Percentiles rank a stretch among this genome's conserved stretches.
Conservation (phyloP, 345 rosid genomes). For the Anastatica hierochuntica region DNA sequence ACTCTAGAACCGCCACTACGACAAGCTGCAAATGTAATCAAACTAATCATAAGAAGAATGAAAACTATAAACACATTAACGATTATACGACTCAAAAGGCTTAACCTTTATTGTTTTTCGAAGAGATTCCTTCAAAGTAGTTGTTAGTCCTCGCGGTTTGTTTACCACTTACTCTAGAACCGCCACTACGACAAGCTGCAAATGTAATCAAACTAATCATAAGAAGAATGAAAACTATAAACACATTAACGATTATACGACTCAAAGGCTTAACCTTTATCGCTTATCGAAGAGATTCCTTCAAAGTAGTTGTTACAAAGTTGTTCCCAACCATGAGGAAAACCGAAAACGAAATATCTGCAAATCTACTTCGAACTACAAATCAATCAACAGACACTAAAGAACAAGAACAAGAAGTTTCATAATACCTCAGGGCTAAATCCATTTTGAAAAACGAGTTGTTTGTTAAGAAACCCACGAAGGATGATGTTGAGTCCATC, state of each 20-base stretch:
- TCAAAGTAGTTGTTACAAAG: constrained; percentile 25
- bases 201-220: too few species aligned
- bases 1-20: too few species aligned
- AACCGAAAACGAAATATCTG: constrained; percentile 55
- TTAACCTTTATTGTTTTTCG: too few species aligned
- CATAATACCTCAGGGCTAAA: constrained; percentile 46
- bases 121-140: too few species aligned
- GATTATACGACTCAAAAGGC: too few species aligned
- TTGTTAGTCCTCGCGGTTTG: too few species aligned
- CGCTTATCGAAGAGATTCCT: constrained; percentile 6
- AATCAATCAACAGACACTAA: not conserved
- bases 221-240: not conserved
- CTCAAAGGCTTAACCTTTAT: constrained; percentile 21
- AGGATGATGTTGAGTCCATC: constrained; percentile 50
- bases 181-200: too few species aligned
- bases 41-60: too few species aligned
- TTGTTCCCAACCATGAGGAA: constrained; percentile 70
- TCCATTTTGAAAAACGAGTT: constrained; percentile 40
- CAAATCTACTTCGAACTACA: constrained; percentile 34
- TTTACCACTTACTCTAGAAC: too few species aligned
- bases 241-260: not conserved
- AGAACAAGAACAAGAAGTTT: not conserved
- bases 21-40: too few species aligned
- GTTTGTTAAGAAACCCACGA: constrained; percentile 47
- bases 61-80: too few species aligned